Evolutionary conservation across 2,329 filamentous ascomycete species (phyloP).

Genomic region (Clarireedia sp.): DNA sequence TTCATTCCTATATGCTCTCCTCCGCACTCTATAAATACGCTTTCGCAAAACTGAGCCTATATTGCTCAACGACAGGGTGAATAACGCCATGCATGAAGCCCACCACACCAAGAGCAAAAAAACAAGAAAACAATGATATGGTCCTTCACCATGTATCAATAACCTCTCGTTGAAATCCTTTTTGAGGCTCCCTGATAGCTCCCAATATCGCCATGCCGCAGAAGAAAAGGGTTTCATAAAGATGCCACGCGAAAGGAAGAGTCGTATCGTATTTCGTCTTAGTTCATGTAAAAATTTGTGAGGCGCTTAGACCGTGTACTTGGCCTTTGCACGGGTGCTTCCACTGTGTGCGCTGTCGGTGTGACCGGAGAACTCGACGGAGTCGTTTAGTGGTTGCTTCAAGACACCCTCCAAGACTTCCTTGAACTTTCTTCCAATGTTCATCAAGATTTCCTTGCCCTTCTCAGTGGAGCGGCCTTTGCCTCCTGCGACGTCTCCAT

Average conservation of each 20-base stretch:
- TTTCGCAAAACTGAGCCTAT: constrained; percentile 6
- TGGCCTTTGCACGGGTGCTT: constrained; percentile 92
- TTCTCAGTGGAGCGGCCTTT: constrained; percentile 75
- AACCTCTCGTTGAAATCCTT: constrained; percentile 6
- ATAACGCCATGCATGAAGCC: constrained; percentile 11
- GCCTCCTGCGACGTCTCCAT: constrained; percentile 62
- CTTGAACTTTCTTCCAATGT: constrained; percentile 89
- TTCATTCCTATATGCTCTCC: too few species aligned
- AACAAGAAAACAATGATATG: constrained; percentile 5
- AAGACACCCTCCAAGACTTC: constrained; percentile 79
- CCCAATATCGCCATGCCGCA: constrained; percentile 11
- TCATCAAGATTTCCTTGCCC: constrained; percentile 74
- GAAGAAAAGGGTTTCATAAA: not conserved
- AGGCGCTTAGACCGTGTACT: constrained; percentile 67
- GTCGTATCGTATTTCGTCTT: constrained; percentile 1
- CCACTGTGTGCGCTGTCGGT: constrained; percentile 88
- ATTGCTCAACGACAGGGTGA: constrained; percentile 2
- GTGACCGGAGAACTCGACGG: constrained; percentile 92
- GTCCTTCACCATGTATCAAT: constrained; percentile 12
- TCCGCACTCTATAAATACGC: constrained; percentile 8
- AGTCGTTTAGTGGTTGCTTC: constrained; percentile 66
- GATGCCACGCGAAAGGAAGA: constrained; percentile 2
- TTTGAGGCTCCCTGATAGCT: not conserved
- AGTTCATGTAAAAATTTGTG: not conserved
- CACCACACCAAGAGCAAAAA: not conserved